phyloP scores from a whole-genome alignment of 2,329 filamentous ascomycete species.

The Aotearoamyces nothofagi region DNA sequence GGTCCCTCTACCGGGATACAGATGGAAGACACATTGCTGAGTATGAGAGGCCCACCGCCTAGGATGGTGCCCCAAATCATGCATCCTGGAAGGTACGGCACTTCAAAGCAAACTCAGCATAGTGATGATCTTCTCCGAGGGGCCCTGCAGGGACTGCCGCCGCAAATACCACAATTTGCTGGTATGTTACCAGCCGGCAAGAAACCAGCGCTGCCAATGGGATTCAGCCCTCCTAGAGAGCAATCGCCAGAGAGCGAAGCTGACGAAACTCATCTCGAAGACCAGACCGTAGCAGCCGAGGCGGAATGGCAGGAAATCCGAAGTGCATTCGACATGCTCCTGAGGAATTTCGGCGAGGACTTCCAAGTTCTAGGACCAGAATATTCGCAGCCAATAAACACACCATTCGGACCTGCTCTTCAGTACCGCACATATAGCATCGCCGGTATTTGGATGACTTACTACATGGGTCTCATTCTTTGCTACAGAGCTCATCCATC shows the following conservation, averaged over 20 bases:
- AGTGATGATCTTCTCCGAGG: too few species aligned
- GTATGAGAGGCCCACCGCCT: too few species aligned
- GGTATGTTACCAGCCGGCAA: conserved; percentile 17
- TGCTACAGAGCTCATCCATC: conserved; percentile 70
- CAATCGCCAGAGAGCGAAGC: conserved; percentile 11
- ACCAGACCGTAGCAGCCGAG: conserved; percentile 12
- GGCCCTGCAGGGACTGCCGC: too few species aligned
- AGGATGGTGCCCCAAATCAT: too few species aligned
- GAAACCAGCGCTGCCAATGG: conserved; percentile 15
- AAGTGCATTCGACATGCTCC: conserved; percentile 53
- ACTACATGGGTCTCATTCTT: conserved; percentile 72
- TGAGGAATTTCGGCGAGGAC: conserved; percentile 50
- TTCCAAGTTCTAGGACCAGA: conserved; percentile 66
- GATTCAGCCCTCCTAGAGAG: conserved; percentile 10
- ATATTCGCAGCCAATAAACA: conserved; percentile 40
- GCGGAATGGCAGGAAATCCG: conserved; percentile 66
- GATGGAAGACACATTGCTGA: too few species aligned
- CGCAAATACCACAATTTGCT: conserved; percentile 14
- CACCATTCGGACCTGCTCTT: conserved; percentile 70
- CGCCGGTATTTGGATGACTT: conserved; percentile 74
- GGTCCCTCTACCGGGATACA: too few species aligned
- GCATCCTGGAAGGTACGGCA: too few species aligned
- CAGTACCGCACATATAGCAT: conserved; percentile 82
- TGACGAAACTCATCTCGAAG: conserved; percentile 13
- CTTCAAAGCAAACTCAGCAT: too few species aligned